Evolutionary conservation across 306 rosid species (phyloP), one percentile per base, ranked within the genome.

Genomic region (Parietaria judaica): DNA sequence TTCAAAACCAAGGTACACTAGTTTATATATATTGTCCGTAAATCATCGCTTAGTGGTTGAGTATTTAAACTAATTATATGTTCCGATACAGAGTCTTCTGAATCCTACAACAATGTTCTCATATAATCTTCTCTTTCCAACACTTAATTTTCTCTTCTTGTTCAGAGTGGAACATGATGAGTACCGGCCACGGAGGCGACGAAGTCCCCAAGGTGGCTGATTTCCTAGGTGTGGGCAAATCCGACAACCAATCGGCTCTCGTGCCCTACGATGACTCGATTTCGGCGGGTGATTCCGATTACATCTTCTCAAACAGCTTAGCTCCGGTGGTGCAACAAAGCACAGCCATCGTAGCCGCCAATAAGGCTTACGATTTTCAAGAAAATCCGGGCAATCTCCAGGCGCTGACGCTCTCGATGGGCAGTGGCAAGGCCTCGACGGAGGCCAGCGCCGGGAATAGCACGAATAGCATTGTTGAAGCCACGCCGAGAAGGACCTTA

Each of bases 191-290:
- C 10, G 74, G 79, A 13, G 70, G 69, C 69, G 70, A 67, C 37
- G 94, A 88, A 34, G 87, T 79, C 58, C 99, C 99, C 7, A 84
- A 86, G 69, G 94, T 94, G 15, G 99, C 99, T n/a, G 97, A 94
- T 75, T 94, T 94, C 75, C 94, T 94, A 7, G 99, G 99, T 10
- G 97, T 86, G 69, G 71, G 83, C 66, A 86, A 88, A 74, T 78
- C 89, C 36, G 97, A 86, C 34, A 84, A 82, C 61, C 86, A 88
- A 51, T 66, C 94, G 62, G 97, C 84, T 77, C 90, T 89, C 57
- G 85, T 77, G 47, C 76, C 81, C 9, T 73, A 67, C 51, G 78
- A 83, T 16, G 86, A 84, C 65, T 75, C 85, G 63, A 84, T 81
- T 65, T 34, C 14, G 61, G 58, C 85, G 0, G 74, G 65, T 38